Conservation (phyloP, 441 rosid genomes). For the Kokia cookei region DNA sequence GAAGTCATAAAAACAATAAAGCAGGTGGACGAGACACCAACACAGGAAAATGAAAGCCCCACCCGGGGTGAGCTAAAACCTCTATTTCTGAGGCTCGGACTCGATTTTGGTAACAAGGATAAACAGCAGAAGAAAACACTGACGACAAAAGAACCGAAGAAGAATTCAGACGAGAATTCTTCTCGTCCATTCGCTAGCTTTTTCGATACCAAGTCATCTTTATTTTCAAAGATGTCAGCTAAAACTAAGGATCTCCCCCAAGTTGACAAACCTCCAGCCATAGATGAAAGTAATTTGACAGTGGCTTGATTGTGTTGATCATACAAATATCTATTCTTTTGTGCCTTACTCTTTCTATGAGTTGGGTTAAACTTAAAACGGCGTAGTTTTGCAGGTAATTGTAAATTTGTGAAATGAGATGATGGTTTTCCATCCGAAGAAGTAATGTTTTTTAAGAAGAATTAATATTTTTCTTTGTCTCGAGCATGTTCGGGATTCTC, state of each 20-base stretch:
- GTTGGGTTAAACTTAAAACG: not conserved
- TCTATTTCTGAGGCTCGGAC: constrained; percentile 27
- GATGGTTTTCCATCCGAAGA: not conserved
- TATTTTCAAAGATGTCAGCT: constrained; percentile 37
- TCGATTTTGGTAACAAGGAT: constrained; percentile 35
- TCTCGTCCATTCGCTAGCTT: constrained; percentile 35
- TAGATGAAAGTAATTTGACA: constrained; percentile 40
- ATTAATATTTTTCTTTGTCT: not conserved
- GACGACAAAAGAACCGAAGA: constrained; percentile 14
- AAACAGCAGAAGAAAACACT: constrained; percentile 22
- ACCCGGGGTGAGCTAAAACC: constrained; percentile 18
- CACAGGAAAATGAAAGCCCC: not conserved
- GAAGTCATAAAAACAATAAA: constrained; percentile 27
- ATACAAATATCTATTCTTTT: not conserved
- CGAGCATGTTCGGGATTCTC: not conserved
- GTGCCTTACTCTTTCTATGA: not conserved
- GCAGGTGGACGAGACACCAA: constrained; percentile 7
- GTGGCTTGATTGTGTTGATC: constrained; percentile 19
- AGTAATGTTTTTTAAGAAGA: not conserved
- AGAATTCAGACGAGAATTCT: constrained; percentile 19
- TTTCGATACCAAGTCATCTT: constrained; percentile 48
- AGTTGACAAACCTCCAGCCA: not conserved
- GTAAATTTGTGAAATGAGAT: constrained; percentile 24
- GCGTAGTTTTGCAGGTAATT: constrained; percentile 17
- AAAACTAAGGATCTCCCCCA: constrained; percentile 20